Percentiles rank a stretch among this genome's conserved stretches.
These are phyloP conservation scores for Exophiala calicioides DNA, from an alignment of 2,329 filamentous ascomycete genomes.

Conservation along the genomic window DNA sequence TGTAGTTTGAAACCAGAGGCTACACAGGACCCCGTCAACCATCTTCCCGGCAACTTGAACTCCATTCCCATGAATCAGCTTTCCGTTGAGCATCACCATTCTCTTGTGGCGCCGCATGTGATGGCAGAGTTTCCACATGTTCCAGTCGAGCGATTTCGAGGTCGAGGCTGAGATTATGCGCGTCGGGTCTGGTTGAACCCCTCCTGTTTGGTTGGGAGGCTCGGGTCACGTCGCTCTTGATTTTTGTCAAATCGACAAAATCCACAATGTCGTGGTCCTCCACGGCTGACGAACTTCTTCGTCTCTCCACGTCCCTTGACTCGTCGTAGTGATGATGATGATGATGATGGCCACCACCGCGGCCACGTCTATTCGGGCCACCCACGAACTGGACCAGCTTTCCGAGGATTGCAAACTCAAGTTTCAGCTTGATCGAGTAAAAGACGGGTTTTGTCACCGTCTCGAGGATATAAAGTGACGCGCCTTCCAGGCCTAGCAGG, in stretches of 20 bases:
- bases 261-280: slow-evolving; percentile 43
- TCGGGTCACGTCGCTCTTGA: slow-evolving; percentile 46
- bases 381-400: slow-evolving; percentile 46
- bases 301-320: no score
- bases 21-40: no score
- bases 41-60: slow-evolving; percentile 2
- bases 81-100: no score
- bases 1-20: no score
- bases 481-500: slow-evolving; percentile 47
- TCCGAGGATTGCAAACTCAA: slow-evolving; percentile 52
- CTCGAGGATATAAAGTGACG: slow-evolving; percentile 48
- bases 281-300: no score
- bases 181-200: slow-evolving; percentile 1
- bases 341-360: neutral
- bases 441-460: slow-evolving; percentile 50
- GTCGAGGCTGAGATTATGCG: slow-evolving; percentile 18
- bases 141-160: slow-evolving; percentile 27
- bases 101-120: no score
- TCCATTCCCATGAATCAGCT: neutral
- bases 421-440: slow-evolving; percentile 53
- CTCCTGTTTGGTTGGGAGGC: slow-evolving; percentile 29
- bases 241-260: slow-evolving; percentile 47
- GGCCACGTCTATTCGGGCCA: neutral
- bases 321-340: no score
- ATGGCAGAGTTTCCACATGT: slow-evolving; percentile 26